A percentile compares a stretch with the other conserved stretches of the same genome.
Conservation (phyloP, 192 early-diverging fungal genomes). For the Kickxella alabastrina region DNA sequence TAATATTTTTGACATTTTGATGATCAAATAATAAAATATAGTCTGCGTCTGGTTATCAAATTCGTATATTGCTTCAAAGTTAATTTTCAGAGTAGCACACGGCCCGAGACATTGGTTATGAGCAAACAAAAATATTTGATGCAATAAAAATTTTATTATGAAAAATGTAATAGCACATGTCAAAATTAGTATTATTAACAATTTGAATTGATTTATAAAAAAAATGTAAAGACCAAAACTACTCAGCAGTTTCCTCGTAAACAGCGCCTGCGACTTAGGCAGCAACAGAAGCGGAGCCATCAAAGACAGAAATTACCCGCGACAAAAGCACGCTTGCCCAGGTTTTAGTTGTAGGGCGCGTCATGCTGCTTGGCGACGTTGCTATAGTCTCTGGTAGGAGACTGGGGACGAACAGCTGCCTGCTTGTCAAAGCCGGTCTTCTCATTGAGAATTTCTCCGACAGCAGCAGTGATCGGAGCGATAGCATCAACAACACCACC, state of each 20-base stretch:
- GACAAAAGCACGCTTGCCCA: too few relatives aligned
- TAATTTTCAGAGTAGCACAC: too few relatives aligned
- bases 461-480: constrained; percentile 4
- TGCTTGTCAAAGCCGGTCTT: background rate
- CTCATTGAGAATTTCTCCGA: constrained; percentile 2
- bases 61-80: too few relatives aligned
- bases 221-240: background rate
- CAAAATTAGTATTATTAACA: background rate
- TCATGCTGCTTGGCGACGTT: too few relatives aligned
- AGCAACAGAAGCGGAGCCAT: background rate
- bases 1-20: too few relatives aligned
- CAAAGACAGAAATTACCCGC: background rate
- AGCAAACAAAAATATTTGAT: too few relatives aligned
- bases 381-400: background rate
- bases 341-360: too few relatives aligned
- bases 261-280: constrained; percentile 3
- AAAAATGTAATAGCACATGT: background rate
- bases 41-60: too few relatives aligned
- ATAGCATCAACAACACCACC: constrained; percentile 5
- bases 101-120: too few relatives aligned
- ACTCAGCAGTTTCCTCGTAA: too few relatives aligned
- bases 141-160: too few relatives aligned
- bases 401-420: background rate
- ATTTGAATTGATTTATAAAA: background rate
- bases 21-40: too few relatives aligned